Base-by-base conservation (phyloP, 225 moss, liverwort and hornwort species). In the Thuidium tamariscinum region DNA sequence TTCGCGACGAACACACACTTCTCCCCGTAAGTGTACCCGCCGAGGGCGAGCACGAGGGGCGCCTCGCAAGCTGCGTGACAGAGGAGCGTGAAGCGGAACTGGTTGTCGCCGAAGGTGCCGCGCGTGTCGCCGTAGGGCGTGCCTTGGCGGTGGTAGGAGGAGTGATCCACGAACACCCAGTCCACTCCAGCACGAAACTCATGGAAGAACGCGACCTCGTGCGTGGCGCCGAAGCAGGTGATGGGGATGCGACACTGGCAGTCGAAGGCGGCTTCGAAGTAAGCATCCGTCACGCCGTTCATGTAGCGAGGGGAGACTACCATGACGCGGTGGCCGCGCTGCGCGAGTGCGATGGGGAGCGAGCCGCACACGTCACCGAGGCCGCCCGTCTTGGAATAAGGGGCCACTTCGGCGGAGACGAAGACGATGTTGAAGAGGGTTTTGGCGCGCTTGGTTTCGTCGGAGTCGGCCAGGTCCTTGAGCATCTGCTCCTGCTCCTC, bases 1-100 rank as follows among this genome's bases (percentile, higher is more conserved):
- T 99, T 99, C 41, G 98, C 98, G 25, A 99, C 88, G 77, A 99
- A 99, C 39, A 99, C 77, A 46, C 94, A 96, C 71, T 94, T 96
- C 70, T 97, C 98, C 27, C 98, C 98, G 86, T 97, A 99, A 5
- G 97, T 94, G 85, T 94, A 89, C 11, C 97, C 98, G 29, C 97
- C 98, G 27, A 99, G 92, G 27, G 94, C 94, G n/a, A 99, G 89
- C 30, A 94, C 93, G 27, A 99, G 89, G 34, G 98, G 94, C 46
- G 96, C 97, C 91, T 99, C 98, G 86, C 98, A 99, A 20, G 98
- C 98, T 39, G 98, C 97, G 81, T 99, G 97, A 82, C 96, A 99
- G 84, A 99, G 94, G 63, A 99, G 94, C 21, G 97, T 97, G 89
- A 99, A 99, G 16, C 98, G 91, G 86, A 99, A 99, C 87, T 99